A percentile compares a stretch with the other conserved stretches of the same genome.
These are phyloP conservation scores for Avena eriantha DNA, from an alignment of 176 grass and related monocot genomes.

Conservation along the genomic window DNA sequence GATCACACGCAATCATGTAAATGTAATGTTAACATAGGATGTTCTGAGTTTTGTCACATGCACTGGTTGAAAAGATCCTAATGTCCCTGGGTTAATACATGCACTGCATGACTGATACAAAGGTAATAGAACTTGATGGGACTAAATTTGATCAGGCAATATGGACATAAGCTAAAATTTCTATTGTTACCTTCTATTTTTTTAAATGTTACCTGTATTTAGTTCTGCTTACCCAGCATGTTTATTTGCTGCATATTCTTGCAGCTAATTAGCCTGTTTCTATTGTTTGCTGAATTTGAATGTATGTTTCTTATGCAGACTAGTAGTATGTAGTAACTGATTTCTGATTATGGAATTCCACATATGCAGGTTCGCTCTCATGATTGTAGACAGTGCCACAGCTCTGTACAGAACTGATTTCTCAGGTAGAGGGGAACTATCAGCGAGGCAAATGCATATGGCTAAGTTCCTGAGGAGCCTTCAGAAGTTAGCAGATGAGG, in stretches of 20 bases:
- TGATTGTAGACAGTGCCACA: conserved; percentile 97
- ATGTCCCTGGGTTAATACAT: background rate
- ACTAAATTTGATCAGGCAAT: background rate
- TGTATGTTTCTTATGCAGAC: conserved; percentile 5
- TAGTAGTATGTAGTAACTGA: background rate
- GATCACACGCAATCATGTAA: background rate
- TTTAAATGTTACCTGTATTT: background rate
- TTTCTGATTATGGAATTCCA: conserved; percentile 29
- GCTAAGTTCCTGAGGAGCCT: conserved; percentile 95
- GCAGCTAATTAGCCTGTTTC: background rate
- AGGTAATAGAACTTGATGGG: background rate
- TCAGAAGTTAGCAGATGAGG: conserved; percentile 93
- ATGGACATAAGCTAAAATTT: conserved; percentile 12
- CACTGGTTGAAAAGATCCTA: background rate
- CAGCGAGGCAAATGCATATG: conserved; percentile 97
- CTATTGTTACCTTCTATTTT: background rate
- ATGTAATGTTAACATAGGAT: background rate
- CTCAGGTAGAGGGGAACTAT: conserved; percentile 93
- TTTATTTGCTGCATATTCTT: conserved; percentile 17
- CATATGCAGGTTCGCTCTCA: conserved; percentile 84
- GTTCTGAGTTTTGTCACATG: background rate
- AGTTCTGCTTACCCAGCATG: background rate
- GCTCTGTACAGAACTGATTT: conserved; percentile 96
- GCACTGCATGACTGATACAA: background rate
- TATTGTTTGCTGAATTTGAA: background rate